Evolutionary conservation across 257 asterid genomes (phyloP).

Genomic region (Thymus quinquecostatus): DNA sequence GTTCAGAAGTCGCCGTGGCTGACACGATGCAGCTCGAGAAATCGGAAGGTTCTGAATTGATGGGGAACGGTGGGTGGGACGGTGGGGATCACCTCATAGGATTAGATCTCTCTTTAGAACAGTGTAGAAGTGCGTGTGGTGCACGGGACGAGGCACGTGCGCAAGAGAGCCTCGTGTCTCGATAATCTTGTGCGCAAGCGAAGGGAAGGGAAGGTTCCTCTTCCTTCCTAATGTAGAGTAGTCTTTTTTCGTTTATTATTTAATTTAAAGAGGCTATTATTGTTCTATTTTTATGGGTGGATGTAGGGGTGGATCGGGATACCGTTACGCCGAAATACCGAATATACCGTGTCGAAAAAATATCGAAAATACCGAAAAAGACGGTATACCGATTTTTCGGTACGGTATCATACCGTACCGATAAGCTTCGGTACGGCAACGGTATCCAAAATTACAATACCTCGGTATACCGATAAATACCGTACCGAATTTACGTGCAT

Average conservation of each 20-base stretch:
- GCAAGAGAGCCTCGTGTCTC: slow-evolving; percentile 20
- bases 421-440: no score
- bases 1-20: slow-evolving; percentile 32
- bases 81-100: slow-evolving; percentile 24
- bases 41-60: slow-evolving; percentile 37
- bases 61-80: not conserved
- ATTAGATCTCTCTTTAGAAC: slow-evolving; percentile 26
- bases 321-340: no score
- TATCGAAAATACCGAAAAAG: no score
- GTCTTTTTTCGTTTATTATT: not conserved
- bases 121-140: slow-evolving; percentile 32
- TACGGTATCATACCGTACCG: no score
- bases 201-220: slow-evolving; percentile 7
- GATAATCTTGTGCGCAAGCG: slow-evolving; percentile 16
- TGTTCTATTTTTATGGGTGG: no score
- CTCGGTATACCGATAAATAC: no score
- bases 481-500: no score
- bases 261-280: slow-evolving; percentile 1
- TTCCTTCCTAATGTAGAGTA: slow-evolving; percentile 26
- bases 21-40: slow-evolving; percentile 26
- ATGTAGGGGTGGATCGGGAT: no score
- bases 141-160: slow-evolving; percentile 41
- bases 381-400: no score
- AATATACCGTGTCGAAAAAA: no score
- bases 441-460: no score